Conservation (phyloP, 495 filamentous ascomycete genomes). For the Viridothelium virens region DNA sequence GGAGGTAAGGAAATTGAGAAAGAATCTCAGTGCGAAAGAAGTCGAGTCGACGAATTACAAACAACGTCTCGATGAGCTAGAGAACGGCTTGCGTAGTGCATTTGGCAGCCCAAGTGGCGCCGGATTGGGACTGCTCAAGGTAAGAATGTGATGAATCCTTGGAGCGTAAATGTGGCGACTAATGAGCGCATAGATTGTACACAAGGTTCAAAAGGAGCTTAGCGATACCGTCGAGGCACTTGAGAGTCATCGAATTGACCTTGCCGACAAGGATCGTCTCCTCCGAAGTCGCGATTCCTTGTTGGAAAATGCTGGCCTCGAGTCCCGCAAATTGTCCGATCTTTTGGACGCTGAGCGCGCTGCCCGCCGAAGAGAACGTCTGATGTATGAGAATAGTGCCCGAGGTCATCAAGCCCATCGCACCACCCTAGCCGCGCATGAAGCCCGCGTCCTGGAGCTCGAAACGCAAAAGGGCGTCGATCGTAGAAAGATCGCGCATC, state of each 20-base stretch:
- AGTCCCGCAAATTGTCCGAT: conserved; percentile 75
- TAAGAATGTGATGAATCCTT: conserved; percentile 27
- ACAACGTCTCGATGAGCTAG: conserved; percentile 78
- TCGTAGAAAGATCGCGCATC: conserved; percentile 58
- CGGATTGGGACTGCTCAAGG: conserved; percentile 74
- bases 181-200: conserved; percentile 55
- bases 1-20: conserved; percentile 70
- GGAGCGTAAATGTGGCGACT: conserved; percentile 19
- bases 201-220: conserved; percentile 78
- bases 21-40: conserved; percentile 72
- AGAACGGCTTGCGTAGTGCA: conserved; percentile 76
- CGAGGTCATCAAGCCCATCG: conserved; percentile 77
- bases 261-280: conserved; percentile 79
- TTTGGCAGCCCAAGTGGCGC: conserved; percentile 80
- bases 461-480: conserved; percentile 67
- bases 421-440: conserved; percentile 72
- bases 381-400: conserved; percentile 78
- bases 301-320: conserved; percentile 82
- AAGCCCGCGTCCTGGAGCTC: conserved; percentile 74
- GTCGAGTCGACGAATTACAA: conserved; percentile 84
- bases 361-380: conserved; percentile 71
- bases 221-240: conserved; percentile 75
- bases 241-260: conserved; percentile 61
- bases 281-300: conserved; percentile 85
- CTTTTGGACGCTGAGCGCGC: conserved; percentile 86